Evolutionary conservation across 805 yeast species (phyloP).

Genomic region (Spathaspora gorwiae): DNA sequence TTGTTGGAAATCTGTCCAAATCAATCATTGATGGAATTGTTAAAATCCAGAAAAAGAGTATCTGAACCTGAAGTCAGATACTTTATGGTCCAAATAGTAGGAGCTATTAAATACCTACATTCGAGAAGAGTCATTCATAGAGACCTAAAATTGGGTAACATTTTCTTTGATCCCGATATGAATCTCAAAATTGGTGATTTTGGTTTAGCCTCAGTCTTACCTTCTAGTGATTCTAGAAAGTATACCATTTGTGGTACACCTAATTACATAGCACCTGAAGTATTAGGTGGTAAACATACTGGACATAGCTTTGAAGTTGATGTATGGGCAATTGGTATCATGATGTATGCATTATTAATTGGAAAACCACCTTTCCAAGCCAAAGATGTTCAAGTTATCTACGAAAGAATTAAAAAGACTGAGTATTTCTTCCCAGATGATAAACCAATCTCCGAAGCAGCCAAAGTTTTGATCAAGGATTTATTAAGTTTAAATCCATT

Average conservation of each 20-base stretch:
- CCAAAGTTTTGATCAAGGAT: conserved; percentile 65
- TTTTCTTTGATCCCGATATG: conserved; percentile 91
- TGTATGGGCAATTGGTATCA: conserved; percentile 96
- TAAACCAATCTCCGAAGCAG: conserved; percentile 64
- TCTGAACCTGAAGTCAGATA: conserved; percentile 89
- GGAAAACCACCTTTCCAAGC: conserved; percentile 99
- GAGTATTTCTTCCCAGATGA: conserved; percentile 77
- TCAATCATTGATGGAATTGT: conserved; percentile 88
- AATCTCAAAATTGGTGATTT: conserved; percentile 95
- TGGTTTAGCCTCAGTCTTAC: conserved; percentile 95
- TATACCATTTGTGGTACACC: conserved; percentile 98
- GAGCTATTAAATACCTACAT: conserved; percentile 92
- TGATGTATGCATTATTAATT: conserved; percentile 85
- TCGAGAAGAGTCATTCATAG: conserved; percentile 89
- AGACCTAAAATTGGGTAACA: conserved; percentile 92
- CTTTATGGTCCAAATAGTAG: conserved; percentile 87
- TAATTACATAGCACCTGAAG: conserved; percentile 97
- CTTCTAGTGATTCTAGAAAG: conserved; percentile 63
- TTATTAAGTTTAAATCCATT: conserved; percentile 74
- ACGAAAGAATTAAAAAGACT: conserved; percentile 81
- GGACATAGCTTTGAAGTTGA: conserved; percentile 96
- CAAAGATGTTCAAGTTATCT: conserved; percentile 86
- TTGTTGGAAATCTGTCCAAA: conserved; percentile 92
- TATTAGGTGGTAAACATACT: conserved; percentile 75
- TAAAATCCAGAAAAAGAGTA: conserved; percentile 77